These are phyloP conservation scores for Sarocladiaceae sp. DNA, from an alignment of 2,329 filamentous ascomycete species.

Conservation along the genomic window DNA sequence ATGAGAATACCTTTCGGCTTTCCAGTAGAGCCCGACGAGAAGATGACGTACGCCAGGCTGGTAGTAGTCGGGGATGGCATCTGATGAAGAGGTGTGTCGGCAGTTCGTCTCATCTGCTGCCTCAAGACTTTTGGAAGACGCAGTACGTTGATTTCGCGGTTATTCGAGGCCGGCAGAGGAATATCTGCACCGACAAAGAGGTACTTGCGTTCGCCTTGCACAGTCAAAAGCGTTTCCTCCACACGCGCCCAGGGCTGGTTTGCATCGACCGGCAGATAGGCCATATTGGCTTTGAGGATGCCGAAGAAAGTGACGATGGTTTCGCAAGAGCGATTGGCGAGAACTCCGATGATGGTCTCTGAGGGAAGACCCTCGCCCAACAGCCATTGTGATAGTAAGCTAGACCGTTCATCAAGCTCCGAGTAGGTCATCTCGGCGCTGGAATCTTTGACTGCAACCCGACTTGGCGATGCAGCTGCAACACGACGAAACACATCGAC, in stretches of 20 bases:
- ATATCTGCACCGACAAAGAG: constrained; percentile 13
- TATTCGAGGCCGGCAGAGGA: constrained; percentile 1
- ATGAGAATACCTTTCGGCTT: constrained; percentile 41
- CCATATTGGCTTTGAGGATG: constrained; percentile 20
- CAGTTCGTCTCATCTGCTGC: not conserved
- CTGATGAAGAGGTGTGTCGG: not conserved
- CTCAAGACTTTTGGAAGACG: constrained; percentile 10
- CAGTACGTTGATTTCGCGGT: constrained; percentile 11
- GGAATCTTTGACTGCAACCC: constrained; percentile 16
- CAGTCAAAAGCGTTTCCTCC: constrained; percentile 14
- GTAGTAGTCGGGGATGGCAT: constrained; percentile 6
- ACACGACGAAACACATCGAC: constrained; percentile 19
- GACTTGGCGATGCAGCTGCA: constrained; percentile 11
- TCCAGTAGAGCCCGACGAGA: constrained; percentile 45
- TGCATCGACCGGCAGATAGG: constrained; percentile 19
- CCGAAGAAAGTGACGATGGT: constrained; percentile 18
- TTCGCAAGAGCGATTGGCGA: constrained; percentile 15
- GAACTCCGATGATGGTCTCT: constrained; percentile 16
- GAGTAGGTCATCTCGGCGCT: constrained; percentile 14
- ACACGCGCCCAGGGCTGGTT: constrained; percentile 15
- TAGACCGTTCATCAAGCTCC: constrained; percentile 15
- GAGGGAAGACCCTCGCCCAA: not conserved
- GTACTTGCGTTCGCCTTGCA: constrained; percentile 11
- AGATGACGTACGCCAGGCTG: constrained; percentile 32
- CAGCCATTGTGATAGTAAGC: constrained; percentile 15